A percentile compares a stretch with the other conserved stretches of the same genome.
phyloP scores from a whole-genome alignment of 768 basidiomycete genomes.

The Pholiota molesta region DNA sequence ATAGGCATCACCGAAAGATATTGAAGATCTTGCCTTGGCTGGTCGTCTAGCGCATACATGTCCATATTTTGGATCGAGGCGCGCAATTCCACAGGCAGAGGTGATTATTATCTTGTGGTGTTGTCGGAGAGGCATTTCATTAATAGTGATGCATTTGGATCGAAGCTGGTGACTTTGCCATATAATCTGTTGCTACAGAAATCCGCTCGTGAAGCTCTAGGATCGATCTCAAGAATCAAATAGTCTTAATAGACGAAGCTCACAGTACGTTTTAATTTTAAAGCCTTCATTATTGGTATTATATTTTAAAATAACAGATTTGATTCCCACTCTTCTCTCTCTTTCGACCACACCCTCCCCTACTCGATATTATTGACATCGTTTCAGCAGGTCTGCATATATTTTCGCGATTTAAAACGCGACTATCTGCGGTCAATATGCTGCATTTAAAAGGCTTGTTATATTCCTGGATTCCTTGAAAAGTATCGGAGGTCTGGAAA shows the following conservation, averaged over 20 bases:
- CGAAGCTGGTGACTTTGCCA: slow-evolving; percentile 85
- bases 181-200: slow-evolving; percentile 91
- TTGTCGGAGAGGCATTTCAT: neutral
- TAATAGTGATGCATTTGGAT: neutral
- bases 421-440: slow-evolving; percentile 71
- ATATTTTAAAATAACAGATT: slow-evolving; percentile 47
- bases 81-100: slow-evolving; percentile 90
- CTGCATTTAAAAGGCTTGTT: slow-evolving; percentile 82
- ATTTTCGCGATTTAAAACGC: slow-evolving; percentile 78
- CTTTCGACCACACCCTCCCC: slow-evolving; percentile 76
- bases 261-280: slow-evolving; percentile 65
- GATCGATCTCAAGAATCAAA: slow-evolving; percentile 84
- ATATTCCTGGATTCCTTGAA: slow-evolving; percentile 70
- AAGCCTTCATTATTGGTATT: too few species aligned
- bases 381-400: slow-evolving; percentile 73
- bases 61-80: slow-evolving; percentile 91
- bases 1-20: slow-evolving; percentile 89
- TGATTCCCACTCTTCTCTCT: slow-evolving; percentile 88
- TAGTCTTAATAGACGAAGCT: slow-evolving; percentile 94
- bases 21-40: slow-evolving; percentile 83
- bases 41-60: slow-evolving; percentile 76
- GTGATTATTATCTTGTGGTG: slow-evolving; percentile 36
- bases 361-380: slow-evolving; percentile 60
- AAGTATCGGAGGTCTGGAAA: slow-evolving; percentile 61
- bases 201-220: slow-evolving; percentile 82